phyloP scores from a whole-genome alignment of 163 green algal species.

The Volvox carteri region DNA sequence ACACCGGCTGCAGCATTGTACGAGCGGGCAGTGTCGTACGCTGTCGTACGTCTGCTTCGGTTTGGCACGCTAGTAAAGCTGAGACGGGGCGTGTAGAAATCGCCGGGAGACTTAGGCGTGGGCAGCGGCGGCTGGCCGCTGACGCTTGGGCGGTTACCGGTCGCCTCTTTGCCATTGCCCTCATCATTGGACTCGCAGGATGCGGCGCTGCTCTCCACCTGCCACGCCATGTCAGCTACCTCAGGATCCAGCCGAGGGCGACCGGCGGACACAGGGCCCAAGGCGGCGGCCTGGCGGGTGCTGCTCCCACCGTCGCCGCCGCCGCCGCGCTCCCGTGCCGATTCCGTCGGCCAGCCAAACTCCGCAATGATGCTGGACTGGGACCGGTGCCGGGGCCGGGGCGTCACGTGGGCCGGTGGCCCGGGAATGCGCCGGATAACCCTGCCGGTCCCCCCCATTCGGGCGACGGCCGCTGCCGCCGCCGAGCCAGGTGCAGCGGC shows the following conservation, averaged over 20 bases:
- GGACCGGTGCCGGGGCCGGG: neutral
- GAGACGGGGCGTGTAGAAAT: slow-evolving; percentile 2
- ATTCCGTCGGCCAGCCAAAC: slow-evolving; percentile 10
- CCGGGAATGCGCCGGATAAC: no score
- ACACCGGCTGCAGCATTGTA: neutral
- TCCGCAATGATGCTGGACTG: neutral
- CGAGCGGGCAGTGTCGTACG: neutral
- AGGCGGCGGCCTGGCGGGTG: neutral
- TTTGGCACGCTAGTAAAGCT: neutral
- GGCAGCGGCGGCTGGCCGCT: neutral
- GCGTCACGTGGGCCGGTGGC: neutral
- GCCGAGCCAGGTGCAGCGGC: neutral
- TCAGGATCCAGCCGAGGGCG: neutral
- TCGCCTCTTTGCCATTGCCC: neutral
- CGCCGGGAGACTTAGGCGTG: neutral
- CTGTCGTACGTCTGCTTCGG: slow-evolving; percentile 11
- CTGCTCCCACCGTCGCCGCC: neutral
- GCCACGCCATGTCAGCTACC: slow-evolving; percentile 19
- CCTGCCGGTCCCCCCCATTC: neutral
- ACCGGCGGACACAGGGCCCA: neutral
- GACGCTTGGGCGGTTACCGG: no score
- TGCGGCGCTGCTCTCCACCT: slow-evolving; percentile 21
- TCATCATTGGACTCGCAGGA: neutral
- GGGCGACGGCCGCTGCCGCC: neutral
- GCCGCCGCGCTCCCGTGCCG: neutral